Evolutionary conservation across 495 filamentous ascomycete genomes (phyloP).

Genomic region (Cladorrhinum samala): DNA sequence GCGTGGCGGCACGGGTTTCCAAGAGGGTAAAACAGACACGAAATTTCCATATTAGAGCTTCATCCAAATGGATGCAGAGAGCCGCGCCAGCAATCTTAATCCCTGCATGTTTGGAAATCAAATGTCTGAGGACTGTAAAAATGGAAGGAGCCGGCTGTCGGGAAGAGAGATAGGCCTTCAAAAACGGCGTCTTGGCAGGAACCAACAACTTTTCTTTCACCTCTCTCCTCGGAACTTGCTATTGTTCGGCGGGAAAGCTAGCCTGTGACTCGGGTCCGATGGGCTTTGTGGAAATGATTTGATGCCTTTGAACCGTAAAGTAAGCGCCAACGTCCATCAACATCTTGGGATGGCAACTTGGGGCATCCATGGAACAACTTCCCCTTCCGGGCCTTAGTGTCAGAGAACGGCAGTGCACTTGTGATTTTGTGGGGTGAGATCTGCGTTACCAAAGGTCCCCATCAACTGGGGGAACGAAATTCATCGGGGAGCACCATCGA

Average conservation of each 20-base stretch:
- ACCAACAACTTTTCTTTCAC: neutral
- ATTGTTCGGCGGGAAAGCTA: too few species aligned
- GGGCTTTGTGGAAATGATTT: too few species aligned
- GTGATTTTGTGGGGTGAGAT: neutral
- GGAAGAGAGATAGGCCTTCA: neutral
- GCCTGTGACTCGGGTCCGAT: too few species aligned
- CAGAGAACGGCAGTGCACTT: neutral
- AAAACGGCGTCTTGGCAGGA: constrained; percentile 1
- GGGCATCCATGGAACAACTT: neutral
- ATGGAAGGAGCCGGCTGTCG: constrained; percentile 1
- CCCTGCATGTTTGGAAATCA: constrained; percentile 7
- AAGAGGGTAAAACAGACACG: neutral
- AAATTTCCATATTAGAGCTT: neutral
- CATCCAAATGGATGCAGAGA: neutral
- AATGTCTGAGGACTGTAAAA: constrained; percentile 3
- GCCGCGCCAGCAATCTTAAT: constrained; percentile 3
- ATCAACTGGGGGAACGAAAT: neutral
- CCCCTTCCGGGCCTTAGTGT: neutral
- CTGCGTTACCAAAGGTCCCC: neutral
- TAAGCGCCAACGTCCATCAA: neutral
- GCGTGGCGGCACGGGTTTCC: neutral
- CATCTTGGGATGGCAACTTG: neutral
- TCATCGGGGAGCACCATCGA: neutral
- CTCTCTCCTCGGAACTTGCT: neutral
- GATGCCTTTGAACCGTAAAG: too few species aligned